Evolutionary conservation across 768 basidiomycete species (phyloP).

Genomic region (Lanmaoa rubissima): DNA sequence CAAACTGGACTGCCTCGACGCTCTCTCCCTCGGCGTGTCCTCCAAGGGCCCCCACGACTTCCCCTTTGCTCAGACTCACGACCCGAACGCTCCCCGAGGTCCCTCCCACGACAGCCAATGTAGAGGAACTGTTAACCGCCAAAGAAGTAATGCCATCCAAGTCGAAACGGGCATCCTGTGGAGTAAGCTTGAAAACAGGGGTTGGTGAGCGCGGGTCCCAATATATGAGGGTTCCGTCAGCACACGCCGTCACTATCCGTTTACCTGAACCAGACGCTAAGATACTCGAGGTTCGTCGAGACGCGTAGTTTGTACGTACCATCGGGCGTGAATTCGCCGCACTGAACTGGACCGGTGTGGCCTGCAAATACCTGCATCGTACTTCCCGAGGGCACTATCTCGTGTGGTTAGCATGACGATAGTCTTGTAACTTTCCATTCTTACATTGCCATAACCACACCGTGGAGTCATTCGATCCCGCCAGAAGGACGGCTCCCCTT

Average conservation of each 20-base stretch:
- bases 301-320: constrained; percentile 41
- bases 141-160: constrained; percentile 85
- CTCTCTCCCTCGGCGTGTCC: constrained; percentile 88
- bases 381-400: constrained; percentile 85
- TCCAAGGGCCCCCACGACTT: constrained; percentile 71
- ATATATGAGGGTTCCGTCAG: constrained; percentile 75
- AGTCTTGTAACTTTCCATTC: constrained; percentile 24
- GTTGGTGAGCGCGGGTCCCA: constrained; percentile 87
- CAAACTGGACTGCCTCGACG: constrained; percentile 82
- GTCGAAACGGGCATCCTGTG: constrained; percentile 69
- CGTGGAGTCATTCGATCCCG: constrained; percentile 89
- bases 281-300: not conserved
- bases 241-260: constrained; percentile 83
- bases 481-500: constrained; percentile 82
- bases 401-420: not conserved
- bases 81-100: constrained; percentile 82
- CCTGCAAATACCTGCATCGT: constrained; percentile 97
- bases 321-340: constrained; percentile 90
- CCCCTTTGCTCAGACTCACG: constrained; percentile 83
- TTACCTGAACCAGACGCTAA: constrained; percentile 53
- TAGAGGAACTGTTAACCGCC: constrained; percentile 81
- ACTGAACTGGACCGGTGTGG: constrained; percentile 79
- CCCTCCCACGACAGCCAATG: constrained; percentile 89
- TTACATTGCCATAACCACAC: constrained; percentile 97
- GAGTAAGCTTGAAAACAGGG: constrained; percentile 78